Base-by-base conservation (phyloP, 306 rosid species). In the Dryas alaskensis region DNA sequence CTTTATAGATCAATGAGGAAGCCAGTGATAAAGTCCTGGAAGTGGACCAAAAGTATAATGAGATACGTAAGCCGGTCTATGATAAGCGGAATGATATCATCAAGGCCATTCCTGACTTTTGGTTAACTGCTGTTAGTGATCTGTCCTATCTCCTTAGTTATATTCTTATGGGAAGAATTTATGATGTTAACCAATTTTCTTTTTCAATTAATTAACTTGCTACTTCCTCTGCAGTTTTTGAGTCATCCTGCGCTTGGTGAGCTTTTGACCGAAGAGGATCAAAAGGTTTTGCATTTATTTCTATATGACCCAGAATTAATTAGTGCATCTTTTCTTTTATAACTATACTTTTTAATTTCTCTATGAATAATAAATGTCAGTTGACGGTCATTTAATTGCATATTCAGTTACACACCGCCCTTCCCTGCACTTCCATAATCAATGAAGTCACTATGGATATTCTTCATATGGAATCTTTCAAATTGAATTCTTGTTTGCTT, bases 11-110 rank as follows among this genome's bases (percentile, higher is more conserved):
- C 74, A 93, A 93, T 54, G 98, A 93, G 70, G 94, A 93, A 86
- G 97, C 96, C 4, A 88, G 96, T 77, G 98, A 91, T 66, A 83
- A 88, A 80, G 97, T 93, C 6, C 86, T 93, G 43, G 94, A 93
- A 80, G 84, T 93, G 61, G 98, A 91, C 79, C 96, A 93, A 86
- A 89, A 91, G 80, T 93, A 86, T 72, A 93, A 89, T 81, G 97
- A 86, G 85, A 76, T 88, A 31, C 80, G 98, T 75, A 89, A 83
- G 81, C 98, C 97, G 0, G 86, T 91, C 31, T 93, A 93, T 9
- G 89, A 86, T 52, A 87, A 83, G 82, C 81, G 98, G 25, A 93
- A 89, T 57, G 96, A 85, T n/a, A 84, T 89, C 12, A 86, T 88
- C 77, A 88, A 87, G 76, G 78, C 96, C 68, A 88, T 93, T 82